Conservation (phyloP, 768 basidiomycete species). For the Lactarius akahatsu region DNA sequence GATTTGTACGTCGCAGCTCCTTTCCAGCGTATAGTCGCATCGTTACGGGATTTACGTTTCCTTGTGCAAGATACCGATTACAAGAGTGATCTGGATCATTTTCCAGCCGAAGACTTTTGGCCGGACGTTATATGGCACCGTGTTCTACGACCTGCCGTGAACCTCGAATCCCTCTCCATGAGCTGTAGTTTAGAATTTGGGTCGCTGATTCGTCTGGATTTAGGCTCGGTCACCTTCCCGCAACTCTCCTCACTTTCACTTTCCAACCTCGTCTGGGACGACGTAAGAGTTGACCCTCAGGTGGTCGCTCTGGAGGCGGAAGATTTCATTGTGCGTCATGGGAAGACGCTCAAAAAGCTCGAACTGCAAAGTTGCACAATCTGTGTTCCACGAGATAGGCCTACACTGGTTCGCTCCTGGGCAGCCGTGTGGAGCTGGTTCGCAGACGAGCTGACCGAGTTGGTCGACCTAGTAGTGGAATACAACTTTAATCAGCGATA, state of each 20-base stretch:
- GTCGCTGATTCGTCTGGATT: not conserved
- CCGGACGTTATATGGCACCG: not conserved
- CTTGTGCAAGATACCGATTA: not conserved
- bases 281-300: not conserved
- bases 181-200: not conserved
- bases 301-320: not conserved
- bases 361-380: not conserved
- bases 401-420: not conserved
- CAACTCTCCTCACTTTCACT: not conserved
- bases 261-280: not conserved
- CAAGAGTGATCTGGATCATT: not conserved
- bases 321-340: slow-evolving; percentile 1
- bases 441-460: not conserved
- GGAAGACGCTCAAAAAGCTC: not conserved
- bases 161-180: not conserved
- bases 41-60: not conserved
- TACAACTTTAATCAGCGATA: not conserved
- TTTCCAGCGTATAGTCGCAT: not conserved
- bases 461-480: not conserved
- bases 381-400: not conserved
- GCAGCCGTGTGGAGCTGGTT: not conserved
- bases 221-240: not conserved
- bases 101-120: not conserved
- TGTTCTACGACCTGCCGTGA: slow-evolving; percentile 1
- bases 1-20: not conserved